Conservation (phyloP, 495 filamentous ascomycete species). For the Penicillium arizonense region DNA sequence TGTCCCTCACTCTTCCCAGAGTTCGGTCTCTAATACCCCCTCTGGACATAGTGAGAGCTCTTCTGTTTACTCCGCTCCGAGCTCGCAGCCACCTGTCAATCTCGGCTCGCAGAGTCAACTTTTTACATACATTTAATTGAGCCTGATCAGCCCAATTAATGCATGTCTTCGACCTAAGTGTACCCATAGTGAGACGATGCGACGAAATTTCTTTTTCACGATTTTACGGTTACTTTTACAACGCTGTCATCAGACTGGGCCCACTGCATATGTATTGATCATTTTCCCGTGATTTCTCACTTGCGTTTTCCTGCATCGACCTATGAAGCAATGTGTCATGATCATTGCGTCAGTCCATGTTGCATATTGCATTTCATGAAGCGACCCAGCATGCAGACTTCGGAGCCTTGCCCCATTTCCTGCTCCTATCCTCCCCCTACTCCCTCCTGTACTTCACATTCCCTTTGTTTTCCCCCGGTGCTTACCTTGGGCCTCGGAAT, state of each 20-base stretch:
- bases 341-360: conserved; percentile 16
- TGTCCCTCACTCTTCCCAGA: conserved; percentile 27
- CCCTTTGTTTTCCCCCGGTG: conserved; percentile 1
- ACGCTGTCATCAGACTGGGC: conserved; percentile 32
- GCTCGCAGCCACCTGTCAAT: conserved; percentile 25
- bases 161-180: conserved; percentile 29
- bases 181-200: conserved; percentile 48
- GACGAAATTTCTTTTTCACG: conserved; percentile 38
- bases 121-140: conserved; percentile 34
- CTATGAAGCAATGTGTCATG: conserved; percentile 22
- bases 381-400: conserved; percentile 16
- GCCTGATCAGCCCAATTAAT: conserved; percentile 8
- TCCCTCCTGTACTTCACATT: conserved; percentile 13
- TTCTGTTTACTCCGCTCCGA: conserved; percentile 25
- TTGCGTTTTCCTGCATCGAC: conserved; percentile 13
- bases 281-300: conserved; percentile 13
- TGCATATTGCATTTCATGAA: conserved; percentile 20
- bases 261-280: conserved; percentile 31
- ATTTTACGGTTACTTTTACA: conserved; percentile 41
- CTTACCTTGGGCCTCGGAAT: conserved; percentile 9
- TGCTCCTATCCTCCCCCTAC: conserved; percentile 9
- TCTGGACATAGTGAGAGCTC: conserved; percentile 30
- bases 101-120: conserved; percentile 28
- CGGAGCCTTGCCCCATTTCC: conserved; percentile 2
- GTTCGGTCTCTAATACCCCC: conserved; percentile 30